Conservation (phyloP, 148 eudicot species). For the Silene latifolia region DNA sequence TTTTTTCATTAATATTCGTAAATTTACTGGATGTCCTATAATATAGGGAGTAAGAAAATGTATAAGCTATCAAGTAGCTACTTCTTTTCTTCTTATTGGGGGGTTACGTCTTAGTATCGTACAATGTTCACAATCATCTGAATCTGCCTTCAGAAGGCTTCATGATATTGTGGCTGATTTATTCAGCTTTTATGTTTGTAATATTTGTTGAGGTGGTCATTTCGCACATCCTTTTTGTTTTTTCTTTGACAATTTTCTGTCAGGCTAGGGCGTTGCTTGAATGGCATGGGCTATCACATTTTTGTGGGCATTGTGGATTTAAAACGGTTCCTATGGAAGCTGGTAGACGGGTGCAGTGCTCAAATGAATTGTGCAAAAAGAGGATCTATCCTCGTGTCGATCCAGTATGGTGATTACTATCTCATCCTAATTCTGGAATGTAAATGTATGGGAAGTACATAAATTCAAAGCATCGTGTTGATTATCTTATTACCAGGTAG, state of each 20-base stretch:
- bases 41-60: background rate
- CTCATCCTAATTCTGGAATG: constrained; percentile 11
- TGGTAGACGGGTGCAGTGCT: constrained; percentile 83
- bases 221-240: background rate
- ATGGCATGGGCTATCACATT: constrained; percentile 70
- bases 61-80: background rate
- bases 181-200: background rate
- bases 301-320: constrained; percentile 82
- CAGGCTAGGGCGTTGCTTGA: constrained; percentile 92
- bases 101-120: too few relatives aligned
- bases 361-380: constrained; percentile 73
- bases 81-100: background rate
- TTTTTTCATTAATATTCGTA: background rate
- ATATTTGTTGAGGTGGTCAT: background rate
- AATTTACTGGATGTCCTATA: background rate
- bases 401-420: constrained; percentile 58
- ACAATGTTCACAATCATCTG: background rate
- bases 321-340: constrained; percentile 74
- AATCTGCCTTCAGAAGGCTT: background rate
- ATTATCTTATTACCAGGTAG: constrained; percentile 55
- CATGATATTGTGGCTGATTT: background rate
- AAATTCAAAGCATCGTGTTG: constrained; percentile 11
- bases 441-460: background rate
- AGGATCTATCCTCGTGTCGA: constrained; percentile 93
- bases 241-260: background rate